These are phyloP conservation scores for Kluyveromyces starmeri DNA, from an alignment of 805 yeast genomes.

Conservation along the genomic window DNA sequence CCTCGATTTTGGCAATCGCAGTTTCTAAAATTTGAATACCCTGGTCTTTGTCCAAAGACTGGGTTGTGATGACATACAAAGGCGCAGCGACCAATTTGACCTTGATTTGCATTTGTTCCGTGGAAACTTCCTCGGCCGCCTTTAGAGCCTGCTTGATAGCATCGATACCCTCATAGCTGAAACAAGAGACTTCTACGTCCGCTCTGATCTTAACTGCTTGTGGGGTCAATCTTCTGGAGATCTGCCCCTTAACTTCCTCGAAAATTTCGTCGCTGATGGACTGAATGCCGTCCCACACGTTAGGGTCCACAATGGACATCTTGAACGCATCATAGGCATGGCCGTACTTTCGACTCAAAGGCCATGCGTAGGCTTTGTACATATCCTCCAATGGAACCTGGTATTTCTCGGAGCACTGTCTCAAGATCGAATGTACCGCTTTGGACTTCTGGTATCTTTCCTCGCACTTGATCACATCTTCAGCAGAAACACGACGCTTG, in stretches of 20 bases:
- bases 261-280: conserved; percentile 68
- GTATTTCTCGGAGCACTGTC: conserved; percentile 97
- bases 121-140: conserved; percentile 77
- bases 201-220: conserved; percentile 97
- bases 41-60: conserved; percentile 81
- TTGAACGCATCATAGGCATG: conserved; percentile 98
- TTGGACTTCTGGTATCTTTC: conserved; percentile 94
- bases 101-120: conserved; percentile 80
- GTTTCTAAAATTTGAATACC: conserved; percentile 73
- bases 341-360: conserved; percentile 87
- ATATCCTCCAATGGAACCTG: conserved; percentile 76
- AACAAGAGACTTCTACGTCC: conserved; percentile 96
- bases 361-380: conserved; percentile 93
- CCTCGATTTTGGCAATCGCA: conserved; percentile 71
- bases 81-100: conserved; percentile 98
- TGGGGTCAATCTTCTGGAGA: conserved; percentile 90
- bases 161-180: conserved; percentile 94
- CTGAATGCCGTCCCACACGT: conserved; percentile 71
- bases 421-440: conserved; percentile 94
- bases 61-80: conserved; percentile 84
- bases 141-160: conserved; percentile 86
- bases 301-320: conserved; percentile 80
- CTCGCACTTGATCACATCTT: conserved; percentile 94
- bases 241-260: conserved; percentile 79
- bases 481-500: conserved; percentile 96